Conservation (phyloP, 2,329 filamentous ascomycete species). For the Trichophyton rubrum region DNA sequence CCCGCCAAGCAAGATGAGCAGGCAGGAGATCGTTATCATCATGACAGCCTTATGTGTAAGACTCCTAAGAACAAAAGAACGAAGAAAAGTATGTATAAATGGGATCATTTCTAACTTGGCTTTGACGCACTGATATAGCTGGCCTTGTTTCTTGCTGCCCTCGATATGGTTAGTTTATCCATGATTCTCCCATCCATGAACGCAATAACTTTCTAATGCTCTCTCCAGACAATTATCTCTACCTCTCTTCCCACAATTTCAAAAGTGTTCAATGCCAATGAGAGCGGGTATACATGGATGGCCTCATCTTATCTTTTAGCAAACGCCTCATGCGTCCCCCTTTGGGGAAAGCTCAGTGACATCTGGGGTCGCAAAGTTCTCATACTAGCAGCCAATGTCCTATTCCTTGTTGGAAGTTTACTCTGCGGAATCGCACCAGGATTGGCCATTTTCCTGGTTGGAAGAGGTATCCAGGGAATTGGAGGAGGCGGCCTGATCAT, state of each 20-base stretch:
- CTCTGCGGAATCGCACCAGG: conserved; percentile 45
- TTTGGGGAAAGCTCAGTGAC: conserved; percentile 52
- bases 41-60: conserved; percentile 15
- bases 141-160: conserved; percentile 48
- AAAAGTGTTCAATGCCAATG: conserved; percentile 21
- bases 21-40: conserved; percentile 10
- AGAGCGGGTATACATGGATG: conserved; percentile 28
- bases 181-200: background rate
- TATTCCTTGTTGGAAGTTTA: conserved; percentile 52
- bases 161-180: conserved; percentile 40
- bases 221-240: conserved; percentile 22
- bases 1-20: conserved; percentile 6
- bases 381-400: conserved; percentile 46
- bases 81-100: too few species aligned
- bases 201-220: background rate
- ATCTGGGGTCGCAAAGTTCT: conserved; percentile 56
- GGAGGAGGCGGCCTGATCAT: conserved; percentile 52
- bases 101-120: background rate
- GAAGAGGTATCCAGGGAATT: conserved; percentile 50
- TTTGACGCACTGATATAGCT: conserved; percentile 25
- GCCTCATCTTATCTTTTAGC: conserved; percentile 26
- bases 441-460: conserved; percentile 50
- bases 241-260: conserved; percentile 27
- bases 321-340: conserved; percentile 32
- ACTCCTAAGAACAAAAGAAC: background rate